Evolutionary conservation across 257 asterid genomes (phyloP).

Genomic region (Echites panduratus): DNA sequence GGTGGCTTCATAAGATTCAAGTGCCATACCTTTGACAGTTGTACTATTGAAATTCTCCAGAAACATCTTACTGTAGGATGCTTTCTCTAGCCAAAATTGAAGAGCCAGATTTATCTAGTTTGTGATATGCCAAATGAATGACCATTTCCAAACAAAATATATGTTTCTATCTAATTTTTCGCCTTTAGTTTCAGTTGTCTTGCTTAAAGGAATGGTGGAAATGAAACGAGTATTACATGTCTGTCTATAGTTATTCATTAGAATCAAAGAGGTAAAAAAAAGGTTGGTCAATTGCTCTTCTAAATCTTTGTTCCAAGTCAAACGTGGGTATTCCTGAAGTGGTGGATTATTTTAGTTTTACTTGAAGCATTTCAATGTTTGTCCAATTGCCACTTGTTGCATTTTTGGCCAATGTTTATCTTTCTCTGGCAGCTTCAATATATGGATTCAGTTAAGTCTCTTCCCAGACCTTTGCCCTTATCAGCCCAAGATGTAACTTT

Average conservation of each 20-base stretch:
- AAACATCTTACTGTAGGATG: neutral
- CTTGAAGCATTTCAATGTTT: neutral
- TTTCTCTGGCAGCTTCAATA: constrained; percentile 49
- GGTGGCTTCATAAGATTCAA: neutral
- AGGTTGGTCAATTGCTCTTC: neutral
- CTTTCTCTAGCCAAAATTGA: neutral
- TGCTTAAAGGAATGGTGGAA: neutral
- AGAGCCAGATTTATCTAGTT: neutral
- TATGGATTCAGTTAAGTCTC: constrained; percentile 55
- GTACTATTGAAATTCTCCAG: neutral
- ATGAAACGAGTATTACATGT: neutral
- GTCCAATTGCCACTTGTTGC: neutral
- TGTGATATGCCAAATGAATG: neutral
- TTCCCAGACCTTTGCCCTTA: constrained; percentile 80
- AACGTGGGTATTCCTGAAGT: neutral
- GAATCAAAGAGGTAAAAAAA: neutral
- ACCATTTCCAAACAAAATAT: neutral
- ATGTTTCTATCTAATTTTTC: neutral
- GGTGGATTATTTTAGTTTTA: neutral
- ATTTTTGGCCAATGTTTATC: constrained; percentile 7
- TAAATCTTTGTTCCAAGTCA: neutral
- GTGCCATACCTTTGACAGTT: neutral
- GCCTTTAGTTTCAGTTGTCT: neutral
- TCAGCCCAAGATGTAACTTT: constrained; percentile 46
- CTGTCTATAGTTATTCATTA: neutral